phyloP scores from a whole-genome alignment of 139 green algal genomes.

The Chlorella vulgaris region DNA sequence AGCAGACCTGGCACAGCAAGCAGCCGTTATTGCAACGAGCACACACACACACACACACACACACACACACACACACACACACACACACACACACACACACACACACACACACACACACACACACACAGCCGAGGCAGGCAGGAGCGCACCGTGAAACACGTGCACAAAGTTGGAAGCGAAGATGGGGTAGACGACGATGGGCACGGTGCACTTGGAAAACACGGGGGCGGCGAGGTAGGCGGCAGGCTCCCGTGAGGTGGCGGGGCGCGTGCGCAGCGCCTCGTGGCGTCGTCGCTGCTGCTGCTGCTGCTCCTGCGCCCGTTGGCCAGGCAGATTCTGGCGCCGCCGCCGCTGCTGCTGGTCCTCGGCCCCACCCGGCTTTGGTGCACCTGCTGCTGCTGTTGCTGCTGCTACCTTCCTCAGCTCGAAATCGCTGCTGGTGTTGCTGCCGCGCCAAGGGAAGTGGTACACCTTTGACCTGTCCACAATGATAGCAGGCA shows the following conservation, averaged over 20 bases:
- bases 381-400: neutral
- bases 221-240: neutral
- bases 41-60: too few relatives aligned
- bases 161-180: neutral
- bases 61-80: too few relatives aligned
- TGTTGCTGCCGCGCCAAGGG: neutral
- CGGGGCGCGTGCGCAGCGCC: constrained; percentile 5
- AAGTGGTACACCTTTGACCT: neutral
- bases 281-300: neutral
- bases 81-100: too few relatives aligned
- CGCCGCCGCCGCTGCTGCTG: neutral
- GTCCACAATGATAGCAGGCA: neutral
- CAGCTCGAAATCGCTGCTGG: neutral
- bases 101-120: too few relatives aligned
- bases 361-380: neutral
- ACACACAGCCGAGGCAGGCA: too few relatives aligned
- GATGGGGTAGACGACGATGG: constrained; percentile 5
- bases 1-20: neutral
- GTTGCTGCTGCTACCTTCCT: too few relatives aligned
- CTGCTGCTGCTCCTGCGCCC: neutral
- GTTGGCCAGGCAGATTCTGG: neutral
- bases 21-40: too few relatives aligned
- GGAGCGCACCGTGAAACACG: constrained; percentile 6
- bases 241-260: neutral
- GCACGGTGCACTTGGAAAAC: constrained; percentile 26